Percentiles rank a stretch among this genome's conserved stretches.
These are phyloP conservation scores for Pyrenophora tritici-repentis DNA, from an alignment of 2,329 filamentous ascomycete genomes.

Conservation along the genomic window DNA sequence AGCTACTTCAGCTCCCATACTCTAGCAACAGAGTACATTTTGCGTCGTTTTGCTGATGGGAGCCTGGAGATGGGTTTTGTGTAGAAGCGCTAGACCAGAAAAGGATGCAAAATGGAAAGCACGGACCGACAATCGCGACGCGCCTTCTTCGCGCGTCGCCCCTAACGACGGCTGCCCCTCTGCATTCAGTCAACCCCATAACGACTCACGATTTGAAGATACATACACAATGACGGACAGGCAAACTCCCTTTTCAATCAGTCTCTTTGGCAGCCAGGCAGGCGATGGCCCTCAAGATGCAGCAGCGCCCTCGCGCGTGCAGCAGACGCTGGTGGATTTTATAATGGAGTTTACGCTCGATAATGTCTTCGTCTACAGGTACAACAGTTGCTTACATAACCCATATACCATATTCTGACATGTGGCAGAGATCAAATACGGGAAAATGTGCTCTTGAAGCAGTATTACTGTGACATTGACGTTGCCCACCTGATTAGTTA, in stretches of 20 bases:
- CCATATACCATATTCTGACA: conserved; percentile 38
- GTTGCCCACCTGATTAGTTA: conserved; percentile 95
- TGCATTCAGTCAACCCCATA: conserved; percentile 20
- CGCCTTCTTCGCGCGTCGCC: conserved; percentile 21
- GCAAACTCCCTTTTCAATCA: conserved; percentile 83
- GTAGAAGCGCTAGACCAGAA: conserved; percentile 10
- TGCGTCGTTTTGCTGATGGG: too few species aligned
- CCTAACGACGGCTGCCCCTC: conserved; percentile 27
- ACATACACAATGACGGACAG: conserved; percentile 61
- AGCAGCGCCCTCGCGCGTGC: conserved; percentile 55
- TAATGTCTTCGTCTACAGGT: conserved; percentile 92
- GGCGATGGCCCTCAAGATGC: conserved; percentile 42
- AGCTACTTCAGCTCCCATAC: too few species aligned
- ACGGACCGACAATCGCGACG: too few species aligned
- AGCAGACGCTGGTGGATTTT: conserved; percentile 83
- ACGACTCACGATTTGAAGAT: conserved; percentile 13
- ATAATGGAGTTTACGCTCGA: conserved; percentile 92
- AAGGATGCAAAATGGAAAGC: conserved; percentile 13
- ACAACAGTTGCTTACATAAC: background rate
- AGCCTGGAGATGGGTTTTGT: too few species aligned
- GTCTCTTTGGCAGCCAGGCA: conserved; percentile 65
- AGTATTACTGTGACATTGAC: conserved; percentile 95
- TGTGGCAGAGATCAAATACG: conserved; percentile 81
- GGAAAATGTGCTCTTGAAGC: conserved; percentile 91
- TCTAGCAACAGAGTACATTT: too few species aligned